Evolutionary conservation across 2,329 filamentous ascomycete genomes (phyloP).

Genomic region (Whalleya microplaca): DNA sequence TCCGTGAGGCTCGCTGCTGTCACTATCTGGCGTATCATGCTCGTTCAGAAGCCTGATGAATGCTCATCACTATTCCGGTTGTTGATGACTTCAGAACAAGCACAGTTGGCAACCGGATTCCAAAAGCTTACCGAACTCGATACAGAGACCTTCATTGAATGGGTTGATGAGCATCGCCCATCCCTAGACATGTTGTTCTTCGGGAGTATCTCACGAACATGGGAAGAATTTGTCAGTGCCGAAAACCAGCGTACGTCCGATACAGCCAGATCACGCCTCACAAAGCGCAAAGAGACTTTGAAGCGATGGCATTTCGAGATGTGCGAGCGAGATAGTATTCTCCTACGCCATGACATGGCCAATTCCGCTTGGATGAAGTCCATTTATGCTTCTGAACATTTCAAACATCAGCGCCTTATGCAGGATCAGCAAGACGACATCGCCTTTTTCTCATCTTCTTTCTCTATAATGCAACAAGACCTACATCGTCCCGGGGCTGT

Average conservation of each 20-base stretch:
- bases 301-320: conserved; percentile 78
- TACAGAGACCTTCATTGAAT: conserved; percentile 82
- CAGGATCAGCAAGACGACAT: conserved; percentile 95
- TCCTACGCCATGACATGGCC: conserved; percentile 82
- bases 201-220: conserved; percentile 76
- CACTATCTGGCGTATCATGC: conserved; percentile 85
- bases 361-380: conserved; percentile 94
- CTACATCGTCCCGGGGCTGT: conserved; percentile 80
- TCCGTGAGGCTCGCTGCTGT: conserved; percentile 76
- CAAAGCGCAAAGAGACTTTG: conserved; percentile 80
- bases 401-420: conserved; percentile 84
- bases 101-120: conserved; percentile 74
- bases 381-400: conserved; percentile 87
- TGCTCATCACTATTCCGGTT: conserved; percentile 74
- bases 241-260: conserved; percentile 85
- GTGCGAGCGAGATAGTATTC: conserved; percentile 68
- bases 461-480: conserved; percentile 78
- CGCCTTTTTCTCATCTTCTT: conserved; percentile 73
- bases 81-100: conserved; percentile 70
- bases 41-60: conserved; percentile 91
- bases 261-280: conserved; percentile 69
- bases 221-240: conserved; percentile 83
- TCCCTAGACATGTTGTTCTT: conserved; percentile 85
- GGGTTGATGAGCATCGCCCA: conserved; percentile 81
- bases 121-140: conserved; percentile 85